Conservation (phyloP, 2,329 filamentous ascomycete genomes). For the Trichoderma sp. region DNA sequence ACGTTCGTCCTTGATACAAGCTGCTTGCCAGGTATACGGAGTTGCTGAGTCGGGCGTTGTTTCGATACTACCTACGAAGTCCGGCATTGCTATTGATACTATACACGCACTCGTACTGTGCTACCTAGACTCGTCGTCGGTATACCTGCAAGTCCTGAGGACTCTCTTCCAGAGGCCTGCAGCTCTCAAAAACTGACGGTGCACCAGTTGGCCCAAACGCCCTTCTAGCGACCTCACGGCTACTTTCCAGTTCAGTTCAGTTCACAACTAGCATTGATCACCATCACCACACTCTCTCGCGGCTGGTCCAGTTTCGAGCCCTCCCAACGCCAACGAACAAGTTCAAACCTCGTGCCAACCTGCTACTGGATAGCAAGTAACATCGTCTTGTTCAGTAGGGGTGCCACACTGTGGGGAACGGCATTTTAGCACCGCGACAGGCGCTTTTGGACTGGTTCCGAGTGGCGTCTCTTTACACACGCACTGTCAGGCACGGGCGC, state of each 20-base stretch:
- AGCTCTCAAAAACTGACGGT: conserved; percentile 9
- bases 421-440: conserved; percentile 18
- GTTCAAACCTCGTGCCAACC: neutral
- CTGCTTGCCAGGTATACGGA: neutral
- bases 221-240: conserved; percentile 2
- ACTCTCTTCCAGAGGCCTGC: neutral
- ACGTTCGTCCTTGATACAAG: neutral
- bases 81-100: neutral
- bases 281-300: neutral
- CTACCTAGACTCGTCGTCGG: neutral
- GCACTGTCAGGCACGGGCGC: conserved; percentile 13
- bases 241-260: neutral
- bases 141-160: neutral
- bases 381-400: conserved; percentile 20
- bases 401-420: conserved; percentile 24
- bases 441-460: conserved; percentile 14
- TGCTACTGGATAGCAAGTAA: conserved; percentile 16
- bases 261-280: neutral
- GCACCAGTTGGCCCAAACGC: conserved; percentile 15
- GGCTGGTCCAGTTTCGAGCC: neutral
- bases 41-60: neutral
- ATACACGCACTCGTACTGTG: neutral
- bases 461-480: conserved; percentile 21
- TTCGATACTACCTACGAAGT: neutral
- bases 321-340: neutral